phyloP scores from a whole-genome alignment of 169 alveolate species.

The Plasmodium yoelii region DNA sequence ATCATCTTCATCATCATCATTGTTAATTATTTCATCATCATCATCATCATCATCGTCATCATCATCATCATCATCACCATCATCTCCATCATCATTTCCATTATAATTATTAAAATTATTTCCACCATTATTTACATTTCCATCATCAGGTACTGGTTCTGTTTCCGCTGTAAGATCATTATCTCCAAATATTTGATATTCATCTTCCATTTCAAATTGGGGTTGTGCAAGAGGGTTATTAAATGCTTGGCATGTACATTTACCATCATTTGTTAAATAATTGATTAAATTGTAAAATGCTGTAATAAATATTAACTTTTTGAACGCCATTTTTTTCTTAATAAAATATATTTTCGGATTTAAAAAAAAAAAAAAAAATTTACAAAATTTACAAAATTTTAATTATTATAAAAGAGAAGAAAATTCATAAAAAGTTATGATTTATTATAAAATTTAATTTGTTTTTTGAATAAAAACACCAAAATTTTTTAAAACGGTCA shows the following conservation, averaged over 20 bases:
- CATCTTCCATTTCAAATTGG: conserved; percentile 19
- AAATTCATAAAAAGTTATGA: too few relatives aligned
- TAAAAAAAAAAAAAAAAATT: too few relatives aligned
- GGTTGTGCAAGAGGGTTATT: conserved; percentile 13
- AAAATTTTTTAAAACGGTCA: too few relatives aligned
- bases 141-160: conserved; percentile 37
- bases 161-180: not conserved
- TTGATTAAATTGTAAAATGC: conserved; percentile 13
- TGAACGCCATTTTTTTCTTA: conserved; percentile 31
- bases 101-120: not conserved
- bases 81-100: conserved; percentile 32
- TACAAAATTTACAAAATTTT: too few relatives aligned
- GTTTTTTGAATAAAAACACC: too few relatives aligned
- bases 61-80: conserved; percentile 59
- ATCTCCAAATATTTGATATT: not conserved
- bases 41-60: conserved; percentile 7
- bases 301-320: conserved; percentile 9
- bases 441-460: too few relatives aligned
- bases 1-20: conserved; percentile 11
- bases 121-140: conserved; percentile 22
- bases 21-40: conserved; percentile 6
- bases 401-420: too few relatives aligned
- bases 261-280: conserved; percentile 9
- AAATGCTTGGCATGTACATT: conserved; percentile 2
- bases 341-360: not conserved